Base-by-base conservation (phyloP, 1,139 yeast species). In the Geotrichum restrictum region DNA sequence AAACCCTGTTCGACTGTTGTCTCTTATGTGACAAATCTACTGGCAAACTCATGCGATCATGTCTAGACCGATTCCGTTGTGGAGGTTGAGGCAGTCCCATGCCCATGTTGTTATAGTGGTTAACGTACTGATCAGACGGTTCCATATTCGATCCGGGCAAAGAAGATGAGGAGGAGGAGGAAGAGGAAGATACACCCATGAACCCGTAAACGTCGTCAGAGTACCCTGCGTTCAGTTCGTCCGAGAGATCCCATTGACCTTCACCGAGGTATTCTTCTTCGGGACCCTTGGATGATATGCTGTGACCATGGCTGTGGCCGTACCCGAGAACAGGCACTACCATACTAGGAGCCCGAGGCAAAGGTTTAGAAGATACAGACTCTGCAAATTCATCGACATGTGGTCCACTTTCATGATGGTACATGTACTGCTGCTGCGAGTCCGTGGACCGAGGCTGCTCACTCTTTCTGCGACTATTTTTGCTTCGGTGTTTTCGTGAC, bases 181-280 rank as follows among this genome's bases (percentile, higher is more conserved):
- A 5, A 5, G 29, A 24, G 5, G 29, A 24, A 5, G 29, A 24
- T 5, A n/a, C 33, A 27, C 44, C 44, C 38, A 51, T 48, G 32
- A 51, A 45, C 34, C 50, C 54, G 32, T 51, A 46, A n/a, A 51
- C 45, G 38, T 51, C 50, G 40, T 67, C 71, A 13, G 69, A 67
- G 52, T 67, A 68, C 29, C 70, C 68, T 36, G 63, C 69, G 51
- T 68, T 68, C 51, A 67, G 64, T 53, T 66, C 63, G 46, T 61
- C 56, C 22, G 64, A 60, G 27, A 67, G 59, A 51, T 66, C 68
- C 58, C 65, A 65, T 50, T 66, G 69, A 14, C 63, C 64, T 22
- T 56, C 61, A 8, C 61, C 63, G 42, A 55, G 51, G 21, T 51
- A 48, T 3, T 33, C 47, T 4, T 37, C 38, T 22, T 22, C 43